Base-by-base conservation (phyloP, 148 eudicot species). In the Chenopodium quinoa region DNA sequence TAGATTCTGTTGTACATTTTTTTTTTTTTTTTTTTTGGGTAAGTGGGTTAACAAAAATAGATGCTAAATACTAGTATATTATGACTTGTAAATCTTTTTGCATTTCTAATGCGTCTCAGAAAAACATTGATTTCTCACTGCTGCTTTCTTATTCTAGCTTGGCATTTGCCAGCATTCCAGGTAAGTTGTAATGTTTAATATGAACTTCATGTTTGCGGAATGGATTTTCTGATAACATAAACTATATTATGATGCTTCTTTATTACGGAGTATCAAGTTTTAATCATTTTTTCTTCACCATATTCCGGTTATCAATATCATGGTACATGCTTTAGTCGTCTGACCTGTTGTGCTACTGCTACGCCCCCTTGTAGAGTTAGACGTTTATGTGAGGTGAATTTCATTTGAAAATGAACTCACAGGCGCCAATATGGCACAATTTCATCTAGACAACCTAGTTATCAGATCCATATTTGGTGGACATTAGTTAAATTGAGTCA, bases 1-100 rank as follows among this genome's bases (percentile, higher is more conserved):
- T 85, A 81, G 79, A 65, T 81, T 66, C 23, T 65, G 11, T 66
- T 84, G 86, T 84, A 84, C 78, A 84, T 84, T 68, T 67, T n/a
- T 63, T 75, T 50, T 71, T 69, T 31, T 1, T 31, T 31, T 31
- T 31, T 31, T 31, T 31, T 31, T 31, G 32, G 48, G 70, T 73
- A 75, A 40, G 69, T 9, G 79, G 78, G 78, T 75, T 75, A 23
- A 29, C 19, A 56, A 69, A 79, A 46, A 63, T 2, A 56, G 2
- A 34, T 70, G 76, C 63, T 62, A 54, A 62, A 47, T 65, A 17
- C 10, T 75, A 79, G 9, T 79, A n/a, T 60, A 27, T 44, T 14
- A 14, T 27, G 63, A 14, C 10, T 65, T 79, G 85, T 82, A 82
- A 67, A 82, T 82, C 71, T 63, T 66, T 66, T n/a, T 68, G 64